phyloP scores from a whole-genome alignment of 768 basidiomycete species.

The Psilocybe subaeruginosa region DNA sequence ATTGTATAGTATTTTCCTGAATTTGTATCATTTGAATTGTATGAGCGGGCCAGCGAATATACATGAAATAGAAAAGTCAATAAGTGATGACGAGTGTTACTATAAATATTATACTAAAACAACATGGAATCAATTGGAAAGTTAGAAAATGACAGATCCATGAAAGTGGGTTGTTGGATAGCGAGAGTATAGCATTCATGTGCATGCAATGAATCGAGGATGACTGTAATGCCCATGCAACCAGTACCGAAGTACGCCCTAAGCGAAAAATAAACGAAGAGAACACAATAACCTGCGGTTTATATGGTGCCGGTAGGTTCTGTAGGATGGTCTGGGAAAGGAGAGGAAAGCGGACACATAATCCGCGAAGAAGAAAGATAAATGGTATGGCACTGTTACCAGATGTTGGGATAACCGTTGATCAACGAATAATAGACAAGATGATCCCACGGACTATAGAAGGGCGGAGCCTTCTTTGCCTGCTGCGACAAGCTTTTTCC shows the following conservation, averaged over 20 bases:
- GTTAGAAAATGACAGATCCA: not conserved
- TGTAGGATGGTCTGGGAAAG: not conserved
- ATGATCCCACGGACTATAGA: slow-evolving; percentile 37
- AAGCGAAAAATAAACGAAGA: not conserved
- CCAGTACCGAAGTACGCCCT: slow-evolving; percentile 3
- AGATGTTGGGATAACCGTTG: not conserved
- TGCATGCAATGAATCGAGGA: not conserved
- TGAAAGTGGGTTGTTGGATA: not conserved
- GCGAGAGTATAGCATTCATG: not conserved
- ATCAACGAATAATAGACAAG: not conserved
- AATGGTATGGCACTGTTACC: not conserved
- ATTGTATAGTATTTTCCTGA: not conserved
- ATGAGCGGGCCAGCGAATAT: not conserved
- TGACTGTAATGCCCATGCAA: not conserved
- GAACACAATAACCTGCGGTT: not conserved
- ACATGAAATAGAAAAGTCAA: not conserved
- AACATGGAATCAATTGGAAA: not conserved
- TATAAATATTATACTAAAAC: not conserved
- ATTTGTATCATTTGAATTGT: not conserved
- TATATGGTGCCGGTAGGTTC: not conserved
- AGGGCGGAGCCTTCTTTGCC: slow-evolving; percentile 67
- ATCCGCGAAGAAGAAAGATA: not conserved
- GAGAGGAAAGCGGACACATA: not conserved
- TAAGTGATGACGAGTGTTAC: not conserved
- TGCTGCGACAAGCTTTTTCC: slow-evolving; percentile 67